Evolutionary conservation across 2,329 filamentous ascomycete genomes (phyloP).

Genomic region (Ophiostoma quercus): DNA sequence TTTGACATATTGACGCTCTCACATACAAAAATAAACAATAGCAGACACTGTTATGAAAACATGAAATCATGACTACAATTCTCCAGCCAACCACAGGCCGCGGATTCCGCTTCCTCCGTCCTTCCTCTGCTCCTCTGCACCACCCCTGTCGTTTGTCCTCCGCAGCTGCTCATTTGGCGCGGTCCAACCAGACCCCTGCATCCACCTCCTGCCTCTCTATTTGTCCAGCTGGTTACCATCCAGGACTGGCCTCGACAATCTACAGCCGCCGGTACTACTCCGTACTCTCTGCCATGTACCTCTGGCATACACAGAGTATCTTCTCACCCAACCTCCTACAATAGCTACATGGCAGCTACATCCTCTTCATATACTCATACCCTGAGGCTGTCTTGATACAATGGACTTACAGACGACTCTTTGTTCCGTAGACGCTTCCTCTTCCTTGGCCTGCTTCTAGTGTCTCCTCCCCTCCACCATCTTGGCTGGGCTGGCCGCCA

Average conservation of each 20-base stretch:
- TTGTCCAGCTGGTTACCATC: not conserved
- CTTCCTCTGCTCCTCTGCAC: not conserved
- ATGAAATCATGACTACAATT: not conserved
- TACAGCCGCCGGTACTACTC: not conserved
- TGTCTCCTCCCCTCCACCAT: not conserved
- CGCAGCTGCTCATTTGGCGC: constrained; percentile 4
- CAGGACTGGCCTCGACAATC: not conserved
- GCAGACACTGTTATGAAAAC: not conserved
- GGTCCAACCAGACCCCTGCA: constrained; percentile 14
- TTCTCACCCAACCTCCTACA: not conserved
- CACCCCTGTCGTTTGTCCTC: not conserved
- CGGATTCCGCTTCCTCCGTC: not conserved
- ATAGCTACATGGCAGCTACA: not conserved
- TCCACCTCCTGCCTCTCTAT: not conserved
- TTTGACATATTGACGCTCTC: not conserved
- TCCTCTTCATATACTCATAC: not conserved
- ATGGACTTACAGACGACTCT: not conserved
- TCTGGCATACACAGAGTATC: too few species aligned
- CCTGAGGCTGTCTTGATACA: not conserved
- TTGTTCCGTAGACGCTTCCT: constrained; percentile 12
- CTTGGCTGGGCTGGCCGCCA: constrained; percentile 12
- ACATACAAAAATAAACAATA: not conserved
- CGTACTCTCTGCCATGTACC: not conserved
- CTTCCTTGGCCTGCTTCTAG: not conserved
- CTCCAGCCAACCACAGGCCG: not conserved